Evolutionary conservation across 371 early-diverging fungal species (phyloP).

Genomic region (Gilbertella persicaria): DNA sequence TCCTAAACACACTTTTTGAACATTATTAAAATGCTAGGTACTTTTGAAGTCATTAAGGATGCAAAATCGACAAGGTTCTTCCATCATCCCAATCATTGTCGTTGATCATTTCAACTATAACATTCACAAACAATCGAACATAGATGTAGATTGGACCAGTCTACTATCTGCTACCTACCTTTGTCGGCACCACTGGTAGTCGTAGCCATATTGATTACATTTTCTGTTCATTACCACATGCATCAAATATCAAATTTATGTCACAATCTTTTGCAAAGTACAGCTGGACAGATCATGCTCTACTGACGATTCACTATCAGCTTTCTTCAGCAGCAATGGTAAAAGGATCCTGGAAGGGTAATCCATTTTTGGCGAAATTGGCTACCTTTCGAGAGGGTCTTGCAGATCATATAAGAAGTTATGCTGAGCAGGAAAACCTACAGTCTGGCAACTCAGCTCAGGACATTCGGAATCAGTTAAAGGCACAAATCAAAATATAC

Average conservation of each 20-base stretch:
- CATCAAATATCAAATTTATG: too few species aligned
- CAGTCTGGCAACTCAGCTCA: background rate
- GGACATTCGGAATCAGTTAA: background rate
- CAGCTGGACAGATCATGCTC: conserved; percentile 4
- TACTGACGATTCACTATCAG: background rate
- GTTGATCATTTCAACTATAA: background rate
- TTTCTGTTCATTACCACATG: background rate
- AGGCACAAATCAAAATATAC: conserved; percentile 2
- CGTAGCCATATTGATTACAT: background rate
- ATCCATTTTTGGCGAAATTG: background rate
- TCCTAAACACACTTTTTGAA: too few species aligned
- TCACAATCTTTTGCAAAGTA: background rate
- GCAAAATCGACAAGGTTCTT: background rate
- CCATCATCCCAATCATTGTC: background rate
- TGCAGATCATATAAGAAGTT: background rate
- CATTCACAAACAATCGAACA: background rate
- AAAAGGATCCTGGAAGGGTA: conserved; percentile 2
- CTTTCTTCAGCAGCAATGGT: background rate
- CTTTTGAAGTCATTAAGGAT: too few species aligned
- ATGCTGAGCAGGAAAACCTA: background rate
- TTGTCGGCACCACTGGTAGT: background rate
- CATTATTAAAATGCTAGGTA: too few species aligned
- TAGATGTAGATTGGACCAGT: background rate
- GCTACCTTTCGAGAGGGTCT: background rate
- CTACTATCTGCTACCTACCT: background rate